phyloP scores from a whole-genome alignment of 1,139 yeast species.

The Scheffersomyces stambukii region DNA sequence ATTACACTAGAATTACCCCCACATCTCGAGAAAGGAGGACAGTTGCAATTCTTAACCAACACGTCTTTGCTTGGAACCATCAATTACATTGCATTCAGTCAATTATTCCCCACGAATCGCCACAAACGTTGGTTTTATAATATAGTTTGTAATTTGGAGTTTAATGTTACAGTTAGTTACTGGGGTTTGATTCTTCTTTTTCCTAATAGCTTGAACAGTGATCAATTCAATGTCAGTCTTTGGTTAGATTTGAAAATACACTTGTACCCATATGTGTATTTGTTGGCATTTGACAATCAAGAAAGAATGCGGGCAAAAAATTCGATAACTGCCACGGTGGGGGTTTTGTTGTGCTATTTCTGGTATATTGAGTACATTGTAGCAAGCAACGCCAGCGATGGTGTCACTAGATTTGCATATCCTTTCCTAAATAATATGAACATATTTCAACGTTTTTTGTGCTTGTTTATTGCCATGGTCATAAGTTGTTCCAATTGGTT shows the following conservation, averaged over 20 bases:
- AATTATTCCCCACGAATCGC: slow-evolving; percentile 1
- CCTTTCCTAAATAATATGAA: slow-evolving; percentile 14
- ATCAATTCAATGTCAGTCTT: slow-evolving; percentile 13
- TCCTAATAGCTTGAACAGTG: slow-evolving; percentile 17
- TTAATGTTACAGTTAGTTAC: slow-evolving; percentile 19
- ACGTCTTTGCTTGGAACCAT: slow-evolving; percentile 24
- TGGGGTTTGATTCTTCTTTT: slow-evolving; percentile 17
- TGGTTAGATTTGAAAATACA: slow-evolving; percentile 20
- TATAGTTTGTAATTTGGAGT: slow-evolving; percentile 16
- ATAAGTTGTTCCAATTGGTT: slow-evolving; percentile 9
- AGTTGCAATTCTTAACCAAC: slow-evolving; percentile 60
- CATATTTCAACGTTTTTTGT: slow-evolving; percentile 5
- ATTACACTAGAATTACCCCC: slow-evolving; percentile 27
- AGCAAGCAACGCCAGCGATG: slow-evolving; percentile 5
- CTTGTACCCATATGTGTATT: slow-evolving; percentile 17
- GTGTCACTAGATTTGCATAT: slow-evolving; percentile 15
- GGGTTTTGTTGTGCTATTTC: slow-evolving; percentile 4
- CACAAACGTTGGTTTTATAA: slow-evolving; percentile 7
- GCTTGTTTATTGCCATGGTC: slow-evolving; percentile 5
- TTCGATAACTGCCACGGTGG: slow-evolving; percentile 5
- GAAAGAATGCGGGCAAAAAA: slow-evolving; percentile 3
- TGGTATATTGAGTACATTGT: slow-evolving; percentile 11
- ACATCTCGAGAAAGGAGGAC: slow-evolving; percentile 48
- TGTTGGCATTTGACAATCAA: slow-evolving; percentile 5
- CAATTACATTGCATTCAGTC: slow-evolving; percentile 4